Conservation (phyloP, 2,329 filamentous ascomycete species). For the Ustilaginoidea virens region DNA sequence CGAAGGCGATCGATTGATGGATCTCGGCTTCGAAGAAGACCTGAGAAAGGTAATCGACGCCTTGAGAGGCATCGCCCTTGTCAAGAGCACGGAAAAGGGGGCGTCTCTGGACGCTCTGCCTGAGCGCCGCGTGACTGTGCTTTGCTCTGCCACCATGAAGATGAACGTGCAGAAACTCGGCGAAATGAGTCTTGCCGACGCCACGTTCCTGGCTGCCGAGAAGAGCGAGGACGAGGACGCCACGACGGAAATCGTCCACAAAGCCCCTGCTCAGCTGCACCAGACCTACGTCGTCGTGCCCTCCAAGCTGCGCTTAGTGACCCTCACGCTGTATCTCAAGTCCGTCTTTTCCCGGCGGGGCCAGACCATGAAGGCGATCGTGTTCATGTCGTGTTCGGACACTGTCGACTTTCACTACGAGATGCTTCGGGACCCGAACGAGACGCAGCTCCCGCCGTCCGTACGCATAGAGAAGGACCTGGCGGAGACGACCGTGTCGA, state of each 20-base stretch:
- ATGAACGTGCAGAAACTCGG: constrained; percentile 90
- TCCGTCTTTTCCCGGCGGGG: constrained; percentile 77
- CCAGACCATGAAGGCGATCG: constrained; percentile 88
- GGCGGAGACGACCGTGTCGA: constrained; percentile 46
- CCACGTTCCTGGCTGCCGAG: constrained; percentile 65
- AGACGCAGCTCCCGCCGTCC: constrained; percentile 11
- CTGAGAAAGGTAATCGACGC: constrained; percentile 73
- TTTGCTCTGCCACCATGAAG: constrained; percentile 96
- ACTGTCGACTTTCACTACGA: constrained; percentile 96
- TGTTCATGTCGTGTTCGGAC: constrained; percentile 94
- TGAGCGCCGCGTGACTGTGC: constrained; percentile 64
- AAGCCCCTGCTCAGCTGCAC: constrained; percentile 80
- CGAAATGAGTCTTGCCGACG: constrained; percentile 89
- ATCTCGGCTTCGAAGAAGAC: constrained; percentile 91
- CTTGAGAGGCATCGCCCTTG: constrained; percentile 49
- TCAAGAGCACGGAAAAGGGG: constrained; percentile 43
- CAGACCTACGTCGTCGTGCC: constrained; percentile 81
- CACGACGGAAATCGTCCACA: constrained; percentile 43
- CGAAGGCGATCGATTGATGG: constrained; percentile 96
- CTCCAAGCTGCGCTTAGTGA: constrained; percentile 80
- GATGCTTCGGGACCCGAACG: constrained; percentile 41
- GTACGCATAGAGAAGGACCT: constrained; percentile 17
- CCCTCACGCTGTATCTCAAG: constrained; percentile 70
- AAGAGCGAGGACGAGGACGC: constrained; percentile 31
- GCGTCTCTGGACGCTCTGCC: constrained; percentile 49